These are phyloP conservation scores for Cordyceps fumosorosea DNA, from an alignment of 2,329 filamentous ascomycete species.

Conservation along the genomic window DNA sequence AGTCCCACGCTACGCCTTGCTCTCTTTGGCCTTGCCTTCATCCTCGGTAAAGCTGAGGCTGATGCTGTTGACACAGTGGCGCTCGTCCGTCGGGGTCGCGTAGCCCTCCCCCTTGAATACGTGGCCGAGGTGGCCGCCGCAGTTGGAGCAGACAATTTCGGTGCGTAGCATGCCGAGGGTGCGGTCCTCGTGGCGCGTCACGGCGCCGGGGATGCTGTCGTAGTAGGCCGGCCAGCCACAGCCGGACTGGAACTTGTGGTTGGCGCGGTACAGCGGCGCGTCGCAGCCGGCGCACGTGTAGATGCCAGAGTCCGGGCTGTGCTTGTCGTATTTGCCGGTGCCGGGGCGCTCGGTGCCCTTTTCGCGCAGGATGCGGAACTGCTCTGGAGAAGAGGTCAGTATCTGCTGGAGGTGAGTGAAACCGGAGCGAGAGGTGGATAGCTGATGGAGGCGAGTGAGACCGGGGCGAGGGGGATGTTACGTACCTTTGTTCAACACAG, in stretches of 20 bases:
- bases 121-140: slow-evolving; percentile 89
- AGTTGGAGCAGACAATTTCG: slow-evolving; percentile 92
- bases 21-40: slow-evolving; percentile 44
- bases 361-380: slow-evolving; percentile 88
- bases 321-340: slow-evolving; percentile 81
- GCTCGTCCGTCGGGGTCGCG: slow-evolving; percentile 81
- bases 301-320: slow-evolving; percentile 66
- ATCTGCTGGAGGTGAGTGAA: background rate
- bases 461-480: background rate
- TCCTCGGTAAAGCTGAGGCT: slow-evolving; percentile 74
- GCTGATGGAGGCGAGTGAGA: background rate
- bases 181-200: slow-evolving; percentile 72
- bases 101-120: slow-evolving; percentile 90
- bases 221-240: slow-evolving; percentile 99
- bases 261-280: slow-evolving; percentile 83
- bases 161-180: slow-evolving; percentile 77
- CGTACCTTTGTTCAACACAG: slow-evolving; percentile 60
- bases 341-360: slow-evolving; percentile 84
- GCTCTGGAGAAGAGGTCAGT: slow-evolving; percentile 51
- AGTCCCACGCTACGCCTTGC: slow-evolving; percentile 26
- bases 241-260: slow-evolving; percentile 91
- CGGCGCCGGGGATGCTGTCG: slow-evolving; percentile 86
- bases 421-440: background rate
- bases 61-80: slow-evolving; percentile 93
- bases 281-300: slow-evolving; percentile 86